A percentile compares a stretch with the other conserved stretches of the same genome.
phyloP scores from a whole-genome alignment of 495 filamentous ascomycete genomes.

The Lasiosphaeria hispida region DNA sequence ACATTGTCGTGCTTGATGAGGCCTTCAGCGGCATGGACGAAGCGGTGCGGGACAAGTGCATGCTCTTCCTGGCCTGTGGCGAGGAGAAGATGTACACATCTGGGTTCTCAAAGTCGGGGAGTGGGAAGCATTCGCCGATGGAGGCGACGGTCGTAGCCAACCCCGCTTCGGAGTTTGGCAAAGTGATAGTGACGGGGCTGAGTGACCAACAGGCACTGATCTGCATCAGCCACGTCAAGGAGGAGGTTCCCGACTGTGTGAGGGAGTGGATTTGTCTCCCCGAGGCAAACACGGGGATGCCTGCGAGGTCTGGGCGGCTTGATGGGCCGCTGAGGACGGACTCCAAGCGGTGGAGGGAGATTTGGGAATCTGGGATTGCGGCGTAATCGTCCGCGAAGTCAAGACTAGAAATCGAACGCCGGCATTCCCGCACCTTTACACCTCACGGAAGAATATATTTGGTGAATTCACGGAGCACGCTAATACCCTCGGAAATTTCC shows the following conservation, averaged over 20 bases:
- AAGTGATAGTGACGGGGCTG: slow-evolving; percentile 52
- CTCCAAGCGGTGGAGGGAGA: slow-evolving; percentile 54
- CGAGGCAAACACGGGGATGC: slow-evolving; percentile 52
- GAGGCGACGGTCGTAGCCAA: slow-evolving; percentile 39
- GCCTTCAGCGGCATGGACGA: slow-evolving; percentile 88
- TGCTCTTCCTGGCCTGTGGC: slow-evolving; percentile 68
- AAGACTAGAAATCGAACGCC: background rate
- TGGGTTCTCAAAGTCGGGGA: slow-evolving; percentile 11
- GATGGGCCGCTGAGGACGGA: slow-evolving; percentile 54
- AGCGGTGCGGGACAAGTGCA: slow-evolving; percentile 76
- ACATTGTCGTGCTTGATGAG: slow-evolving; percentile 90
- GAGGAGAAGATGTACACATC: slow-evolving; percentile 41
- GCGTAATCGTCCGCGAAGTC: slow-evolving; percentile 15
- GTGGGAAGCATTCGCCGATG: slow-evolving; percentile 3
- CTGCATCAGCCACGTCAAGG: slow-evolving; percentile 82
- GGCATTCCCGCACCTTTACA: too few relatives aligned
- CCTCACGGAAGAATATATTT: too few relatives aligned
- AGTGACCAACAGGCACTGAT: slow-evolving; percentile 71
- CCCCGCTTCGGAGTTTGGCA: slow-evolving; percentile 34
- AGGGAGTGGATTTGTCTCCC: slow-evolving; percentile 80
- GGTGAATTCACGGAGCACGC: too few relatives aligned
- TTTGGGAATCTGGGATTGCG: slow-evolving; percentile 46
- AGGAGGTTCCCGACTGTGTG: slow-evolving; percentile 81
- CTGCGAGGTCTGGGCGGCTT: slow-evolving; percentile 57
- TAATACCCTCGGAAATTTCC: too few relatives aligned